Base-by-base conservation (phyloP, 2,329 filamentous ascomycete genomes). In the Fusarium fracticaudum region DNA sequence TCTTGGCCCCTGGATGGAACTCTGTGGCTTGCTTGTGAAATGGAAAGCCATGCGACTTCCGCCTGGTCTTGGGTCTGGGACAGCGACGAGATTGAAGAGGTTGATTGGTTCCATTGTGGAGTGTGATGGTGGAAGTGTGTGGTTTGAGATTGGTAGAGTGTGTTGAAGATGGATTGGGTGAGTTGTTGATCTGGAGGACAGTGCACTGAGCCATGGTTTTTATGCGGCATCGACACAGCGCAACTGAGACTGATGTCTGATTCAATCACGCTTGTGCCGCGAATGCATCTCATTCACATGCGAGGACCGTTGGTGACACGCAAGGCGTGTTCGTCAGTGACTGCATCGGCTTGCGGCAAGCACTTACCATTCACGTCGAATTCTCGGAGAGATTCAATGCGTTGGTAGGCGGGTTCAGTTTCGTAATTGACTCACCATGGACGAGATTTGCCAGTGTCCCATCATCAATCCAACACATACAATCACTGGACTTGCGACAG, bases 261-360 rank as follows among this genome's bases (percentile, higher is more conserved):
- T 26, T 53, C n/a, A 37, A 38, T 11, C 6, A 24, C 17, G 1
- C 3, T 5, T 4, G 8, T 13, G n/a, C 8, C 2, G 0, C 6
- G 1, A 35, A 6, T 3, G 17, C 6, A 15, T 15, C 33, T 22
- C 14, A 37, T 11, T 24, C 13, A 53, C 18, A 37, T 6, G 15
- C 10, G 29, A 8, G 3, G 9, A 26, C 13, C 2, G n/a, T 5
- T 26, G 12, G 17, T 53, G n/a, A 53, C 4, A 13, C 33, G 26
- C 10, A 10, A 9, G 33, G n/a, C 18, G n/a, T 26, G 33, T 5
- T 26, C 6, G 10, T 50, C 5, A 33, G 22, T 12, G 15, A 18
- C 0, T 7, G 8, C 14, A 35, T 20, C 12, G 12, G 17, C 7
- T 22, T 15, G 13, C 5, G 4, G 18, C 22, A 22, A 53, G 50